A percentile compares a stretch with the other conserved stretches of the same genome.
phyloP scores from a whole-genome alignment of 345 rosid genomes.

The Eucalyptus shirleyi region DNA sequence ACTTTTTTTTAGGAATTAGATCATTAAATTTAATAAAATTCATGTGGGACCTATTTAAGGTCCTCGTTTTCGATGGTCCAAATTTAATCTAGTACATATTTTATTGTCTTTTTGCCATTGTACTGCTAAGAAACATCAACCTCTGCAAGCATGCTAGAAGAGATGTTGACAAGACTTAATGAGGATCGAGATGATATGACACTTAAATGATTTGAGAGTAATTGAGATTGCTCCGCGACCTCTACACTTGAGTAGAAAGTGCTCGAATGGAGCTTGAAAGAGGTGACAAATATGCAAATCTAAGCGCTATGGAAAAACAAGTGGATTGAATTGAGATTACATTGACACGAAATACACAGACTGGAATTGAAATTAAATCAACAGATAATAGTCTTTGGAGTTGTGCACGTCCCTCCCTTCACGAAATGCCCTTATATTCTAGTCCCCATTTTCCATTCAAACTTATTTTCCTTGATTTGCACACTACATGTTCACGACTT shows the following conservation, averaged over 20 bases:
- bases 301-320: neutral
- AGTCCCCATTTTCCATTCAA: neutral
- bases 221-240: rapidly evolving
- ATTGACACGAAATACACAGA: neutral
- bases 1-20: neutral
- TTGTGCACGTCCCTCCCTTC: rapidly evolving
- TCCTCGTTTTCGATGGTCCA: neutral
- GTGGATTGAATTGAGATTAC: neutral
- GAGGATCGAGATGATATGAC: neutral
- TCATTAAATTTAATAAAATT: neutral
- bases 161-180: neutral
- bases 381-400: neutral
- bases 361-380: rapidly evolving
- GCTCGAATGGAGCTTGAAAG: neutral
- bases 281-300: neutral
- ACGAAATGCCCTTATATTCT: neutral
- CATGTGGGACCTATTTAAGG: neutral
- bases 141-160: neutral
- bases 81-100: neutral
- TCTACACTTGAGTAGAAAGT: neutral
- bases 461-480: neutral
- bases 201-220: neutral
- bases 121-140: neutral
- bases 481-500: neutral
- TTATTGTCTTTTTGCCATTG: neutral